Evolutionary conservation across 2,329 filamentous ascomycete species (phyloP).

Genomic region (Beauveria caledonica): DNA sequence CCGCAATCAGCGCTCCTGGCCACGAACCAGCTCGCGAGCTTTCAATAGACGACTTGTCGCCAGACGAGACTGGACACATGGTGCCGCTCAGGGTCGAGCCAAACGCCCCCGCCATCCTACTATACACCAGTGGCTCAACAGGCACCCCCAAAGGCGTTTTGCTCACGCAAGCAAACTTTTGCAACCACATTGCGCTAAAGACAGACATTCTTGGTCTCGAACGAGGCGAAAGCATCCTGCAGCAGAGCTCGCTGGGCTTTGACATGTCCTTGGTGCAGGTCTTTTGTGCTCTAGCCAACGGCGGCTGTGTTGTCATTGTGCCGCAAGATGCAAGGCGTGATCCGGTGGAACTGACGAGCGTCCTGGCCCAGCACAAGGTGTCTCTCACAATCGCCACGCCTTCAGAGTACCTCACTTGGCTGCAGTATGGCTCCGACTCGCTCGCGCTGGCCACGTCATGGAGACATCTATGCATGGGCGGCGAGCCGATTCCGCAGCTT

Average conservation of each 20-base stretch:
- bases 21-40: background rate
- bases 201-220: slow-evolving; percentile 15
- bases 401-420: slow-evolving; percentile 26
- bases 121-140: slow-evolving; percentile 26
- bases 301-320: slow-evolving; percentile 27
- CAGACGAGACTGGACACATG: background rate
- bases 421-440: slow-evolving; percentile 11
- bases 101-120: slow-evolving; percentile 17
- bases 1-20: background rate
- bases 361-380: slow-evolving; percentile 24
- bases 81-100: background rate
- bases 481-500: slow-evolving; percentile 14
- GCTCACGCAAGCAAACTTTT: slow-evolving; percentile 21
- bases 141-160: slow-evolving; percentile 33
- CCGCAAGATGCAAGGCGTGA: slow-evolving; percentile 23
- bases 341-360: slow-evolving; percentile 20
- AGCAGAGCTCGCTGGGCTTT: slow-evolving; percentile 31
- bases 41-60: background rate
- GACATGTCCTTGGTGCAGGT: slow-evolving; percentile 30
- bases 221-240: slow-evolving; percentile 20
- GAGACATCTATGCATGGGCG: slow-evolving; percentile 12
- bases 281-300: slow-evolving; percentile 24
- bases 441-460: background rate
- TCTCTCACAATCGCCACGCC: slow-evolving; percentile 27
- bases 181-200: slow-evolving; percentile 19